A percentile compares a stretch with the other conserved stretches of the same genome.
Evolutionary conservation across 2,329 filamentous ascomycete genomes (phyloP).

Genomic region (Eutypella sp.): DNA sequence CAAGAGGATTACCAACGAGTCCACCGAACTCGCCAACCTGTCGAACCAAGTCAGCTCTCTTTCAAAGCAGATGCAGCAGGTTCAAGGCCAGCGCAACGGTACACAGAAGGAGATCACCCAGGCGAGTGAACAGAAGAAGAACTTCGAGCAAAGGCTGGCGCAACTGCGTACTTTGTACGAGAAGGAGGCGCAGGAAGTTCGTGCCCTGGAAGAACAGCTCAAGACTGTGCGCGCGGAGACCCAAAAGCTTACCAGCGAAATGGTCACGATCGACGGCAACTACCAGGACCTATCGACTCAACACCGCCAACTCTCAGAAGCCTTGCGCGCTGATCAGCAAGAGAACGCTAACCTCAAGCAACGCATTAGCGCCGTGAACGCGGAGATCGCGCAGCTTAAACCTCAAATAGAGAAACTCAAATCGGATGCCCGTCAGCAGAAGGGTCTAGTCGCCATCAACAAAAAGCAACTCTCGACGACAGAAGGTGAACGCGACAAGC

Average conservation of each 20-base stretch:
- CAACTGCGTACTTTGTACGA: slow-evolving; percentile 88
- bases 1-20: slow-evolving; percentile 83
- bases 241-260: slow-evolving; percentile 76
- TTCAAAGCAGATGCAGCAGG: slow-evolving; percentile 89
- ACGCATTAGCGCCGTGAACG: slow-evolving; percentile 76
- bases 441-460: slow-evolving; percentile 94
- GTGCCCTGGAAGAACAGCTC: slow-evolving; percentile 78
- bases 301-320: slow-evolving; percentile 68
- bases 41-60: slow-evolving; percentile 92
- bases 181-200: slow-evolving; percentile 84
- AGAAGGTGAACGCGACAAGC: slow-evolving; percentile 82
- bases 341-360: slow-evolving; percentile 86
- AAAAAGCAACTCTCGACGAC: slow-evolving; percentile 93
- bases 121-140: slow-evolving; percentile 80
- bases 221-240: slow-evolving; percentile 72
- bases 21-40: slow-evolving; percentile 87
- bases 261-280: slow-evolving; percentile 74
- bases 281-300: slow-evolving; percentile 79
- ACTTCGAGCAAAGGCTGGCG: slow-evolving; percentile 82
- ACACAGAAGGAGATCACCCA: slow-evolving; percentile 80
- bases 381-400: slow-evolving; percentile 77
- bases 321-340: slow-evolving; percentile 79
- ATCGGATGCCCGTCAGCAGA: slow-evolving; percentile 88
- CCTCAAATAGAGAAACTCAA: slow-evolving; percentile 91
- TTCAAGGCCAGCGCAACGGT: slow-evolving; percentile 73